Evolutionary conservation across 768 basidiomycete genomes (phyloP).

Genomic region (Auriculariales sp.): DNA sequence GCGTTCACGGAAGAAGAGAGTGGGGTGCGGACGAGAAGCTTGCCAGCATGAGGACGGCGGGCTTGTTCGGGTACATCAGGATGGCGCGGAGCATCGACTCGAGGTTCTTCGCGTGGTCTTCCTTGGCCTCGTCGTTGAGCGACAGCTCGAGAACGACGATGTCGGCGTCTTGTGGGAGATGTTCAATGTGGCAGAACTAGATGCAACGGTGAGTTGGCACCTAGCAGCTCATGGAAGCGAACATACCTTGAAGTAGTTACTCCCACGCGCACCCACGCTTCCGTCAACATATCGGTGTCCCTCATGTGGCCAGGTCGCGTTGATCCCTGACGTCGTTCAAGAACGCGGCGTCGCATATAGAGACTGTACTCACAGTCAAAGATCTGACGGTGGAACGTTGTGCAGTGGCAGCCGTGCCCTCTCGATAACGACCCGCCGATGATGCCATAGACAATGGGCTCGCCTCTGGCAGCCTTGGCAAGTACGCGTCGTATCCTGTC

Average conservation of each 20-base stretch:
- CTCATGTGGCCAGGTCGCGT: conserved; percentile 1
- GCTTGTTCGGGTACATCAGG: not conserved
- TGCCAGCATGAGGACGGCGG: conserved; percentile 1
- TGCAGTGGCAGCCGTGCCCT: conserved; percentile 4
- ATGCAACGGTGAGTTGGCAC: not conserved
- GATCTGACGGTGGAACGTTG: conserved; percentile 3
- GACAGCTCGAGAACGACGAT: conserved; percentile 1
- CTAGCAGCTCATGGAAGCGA: not conserved
- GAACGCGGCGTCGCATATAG: not conserved
- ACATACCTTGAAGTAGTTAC: conserved; percentile 5
- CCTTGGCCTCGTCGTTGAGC: not conserved
- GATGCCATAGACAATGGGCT: conserved; percentile 2
- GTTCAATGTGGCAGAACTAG: conserved; percentile 2
- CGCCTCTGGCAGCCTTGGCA: not conserved
- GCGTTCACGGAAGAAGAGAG: no score
- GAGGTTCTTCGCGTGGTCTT: not conserved
- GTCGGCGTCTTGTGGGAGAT: conserved; percentile 1
- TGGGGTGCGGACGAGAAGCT: no score
- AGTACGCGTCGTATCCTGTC: conserved; percentile 1
- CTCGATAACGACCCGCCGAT: conserved; percentile 2
- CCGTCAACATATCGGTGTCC: conserved; percentile 1
- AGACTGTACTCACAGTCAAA: not conserved
- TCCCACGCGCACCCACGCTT: conserved; percentile 3
- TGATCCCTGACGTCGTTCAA: not conserved
- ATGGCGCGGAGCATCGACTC: conserved; percentile 1